Percentiles rank a stretch among this genome's conserved stretches.
phyloP scores from a whole-genome alignment of 371 early-diverging fungal genomes.

The Apophysomyces trapeziformis region DNA sequence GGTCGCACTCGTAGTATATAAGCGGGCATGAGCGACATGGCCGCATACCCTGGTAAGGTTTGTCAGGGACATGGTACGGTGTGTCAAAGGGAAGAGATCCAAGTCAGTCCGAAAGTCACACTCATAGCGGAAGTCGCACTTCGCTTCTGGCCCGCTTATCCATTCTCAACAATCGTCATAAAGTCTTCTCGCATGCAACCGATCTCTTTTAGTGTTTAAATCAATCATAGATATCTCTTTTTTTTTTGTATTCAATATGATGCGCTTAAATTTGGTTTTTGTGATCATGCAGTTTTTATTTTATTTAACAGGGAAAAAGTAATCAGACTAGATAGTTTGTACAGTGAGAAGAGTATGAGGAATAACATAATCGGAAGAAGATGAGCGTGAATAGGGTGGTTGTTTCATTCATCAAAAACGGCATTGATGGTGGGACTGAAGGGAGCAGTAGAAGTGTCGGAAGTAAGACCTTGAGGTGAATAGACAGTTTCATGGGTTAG shows the following conservation, averaged over 20 bases:
- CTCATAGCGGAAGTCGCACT: too few species aligned
- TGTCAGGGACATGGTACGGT: conserved; percentile 10
- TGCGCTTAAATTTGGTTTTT: neutral
- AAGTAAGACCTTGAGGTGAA: conserved; percentile 14
- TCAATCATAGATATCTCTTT: too few species aligned
- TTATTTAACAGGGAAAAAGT: neutral
- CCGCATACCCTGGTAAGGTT: neutral
- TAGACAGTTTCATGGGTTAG: conserved; percentile 18
- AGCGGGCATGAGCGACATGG: neutral
- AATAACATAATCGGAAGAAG: neutral
- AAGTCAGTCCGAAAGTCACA: too few species aligned
- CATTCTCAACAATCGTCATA: too few species aligned
- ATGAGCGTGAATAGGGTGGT: neutral
- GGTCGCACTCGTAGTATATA: conserved; percentile 10
- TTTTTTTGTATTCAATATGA: neutral
- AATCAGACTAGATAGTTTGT: neutral
- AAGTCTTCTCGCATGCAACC: neutral
- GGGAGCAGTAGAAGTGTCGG: conserved; percentile 11
- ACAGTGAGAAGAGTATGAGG: neutral
- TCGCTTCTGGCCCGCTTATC: too few species aligned
- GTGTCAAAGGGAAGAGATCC: neutral
- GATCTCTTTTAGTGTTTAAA: neutral
- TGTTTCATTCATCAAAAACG: conserved; percentile 18
- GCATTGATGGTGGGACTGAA: conserved; percentile 23
- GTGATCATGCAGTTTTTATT: neutral